Base-by-base conservation (phyloP, 805 yeast genomes). In the Pichia exigua region DNA sequence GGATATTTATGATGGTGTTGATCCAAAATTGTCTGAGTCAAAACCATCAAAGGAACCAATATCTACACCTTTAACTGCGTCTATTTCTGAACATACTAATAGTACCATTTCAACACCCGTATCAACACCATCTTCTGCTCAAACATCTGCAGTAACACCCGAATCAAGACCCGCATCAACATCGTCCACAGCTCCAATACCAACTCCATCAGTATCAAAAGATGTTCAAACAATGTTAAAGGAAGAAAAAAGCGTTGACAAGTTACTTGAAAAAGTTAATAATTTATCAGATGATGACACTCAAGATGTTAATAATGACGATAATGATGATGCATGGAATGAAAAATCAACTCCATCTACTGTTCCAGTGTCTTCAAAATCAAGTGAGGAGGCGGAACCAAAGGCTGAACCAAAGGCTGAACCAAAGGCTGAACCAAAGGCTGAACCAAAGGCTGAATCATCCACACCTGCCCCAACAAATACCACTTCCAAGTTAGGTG, bases 1-100 rank as follows among this genome's bases (percentile, higher is more conserved):
- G 64, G 79, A 86, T 12, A 59, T 91, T 18, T 92, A 78, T 65
- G 92, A 90, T n/a, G 95, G 95, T 22, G 65, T 78, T 4, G 78
- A 83, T 17, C 81, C 88, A 35, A 65, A 72, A 21, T 68, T 77
- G 41, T 69, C 65, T 44, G 72, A 71, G 47, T 67, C 79, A 2
- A 65, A 75, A 67, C 9, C 55, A 52, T 32, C 64, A 3, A 24
- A 38, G 28, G 52, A 28, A 30, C 1, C 39, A 21, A n/a, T 27
- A 6, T 13, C 26, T 4, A 46, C 18, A 6, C 7, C 28, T 8
- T 17, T 21, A 24, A 17, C 38, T 12, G 47, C 15, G 18, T n/a
- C n/a, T n/a, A n/a, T n/a, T n/a, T 18, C 48, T n/a, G 32, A 32
- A 10, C 26, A n/a, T 17, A 48, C 32, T 18, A 18, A 45, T 17